Evolutionary conservation across 306 rosid genomes (phyloP).

Genomic region (Casuarina cunninghamiana): DNA sequence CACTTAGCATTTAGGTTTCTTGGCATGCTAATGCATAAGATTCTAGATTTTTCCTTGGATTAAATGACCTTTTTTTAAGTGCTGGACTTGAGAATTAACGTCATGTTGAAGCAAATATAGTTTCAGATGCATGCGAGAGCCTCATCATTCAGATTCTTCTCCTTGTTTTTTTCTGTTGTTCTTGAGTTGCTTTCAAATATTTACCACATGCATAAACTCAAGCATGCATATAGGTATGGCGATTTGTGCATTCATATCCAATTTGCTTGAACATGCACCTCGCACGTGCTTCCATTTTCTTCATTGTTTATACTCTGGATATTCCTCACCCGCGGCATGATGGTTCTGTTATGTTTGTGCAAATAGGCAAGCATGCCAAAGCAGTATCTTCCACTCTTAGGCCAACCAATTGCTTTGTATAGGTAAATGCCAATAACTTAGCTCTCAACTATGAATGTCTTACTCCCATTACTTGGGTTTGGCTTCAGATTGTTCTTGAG

Average conservation of each 20-base stretch:
- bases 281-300: constrained; percentile 3
- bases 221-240: background rate
- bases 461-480: background rate
- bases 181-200: background rate
- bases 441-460: constrained; percentile 22
- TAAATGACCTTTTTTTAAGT: background rate
- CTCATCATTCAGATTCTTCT: background rate
- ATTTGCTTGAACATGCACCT: background rate
- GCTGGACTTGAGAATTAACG: background rate
- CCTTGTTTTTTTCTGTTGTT: background rate
- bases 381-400: constrained; percentile 95
- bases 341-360: constrained; percentile 29
- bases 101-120: background rate
- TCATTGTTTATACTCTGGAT: constrained; percentile 1
- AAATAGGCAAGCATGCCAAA: constrained; percentile 86
- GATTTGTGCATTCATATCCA: background rate
- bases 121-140: background rate
- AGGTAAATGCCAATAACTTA: constrained; percentile 48
- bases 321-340: constrained; percentile 12
- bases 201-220: background rate
- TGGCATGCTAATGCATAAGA: background rate
- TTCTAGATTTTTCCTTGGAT: background rate
- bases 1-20: background rate
- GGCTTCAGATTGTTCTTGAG: constrained; percentile 4
- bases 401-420: constrained; percentile 84